Conservation (phyloP, 495 filamentous ascomycete species). For the Xylaria sp. region DNA sequence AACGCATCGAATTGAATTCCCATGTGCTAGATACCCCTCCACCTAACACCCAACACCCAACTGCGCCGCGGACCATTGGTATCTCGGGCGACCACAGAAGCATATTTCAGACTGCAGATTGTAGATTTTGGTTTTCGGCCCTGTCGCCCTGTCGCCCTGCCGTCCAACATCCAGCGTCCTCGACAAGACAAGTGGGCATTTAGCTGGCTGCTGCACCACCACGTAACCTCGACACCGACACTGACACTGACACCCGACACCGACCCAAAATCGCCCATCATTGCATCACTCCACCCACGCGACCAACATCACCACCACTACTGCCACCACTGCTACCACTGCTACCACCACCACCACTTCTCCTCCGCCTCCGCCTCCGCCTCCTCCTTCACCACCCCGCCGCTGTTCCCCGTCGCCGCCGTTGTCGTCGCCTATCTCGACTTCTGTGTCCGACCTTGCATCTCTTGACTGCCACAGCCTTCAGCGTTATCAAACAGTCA, state of each 20-base stretch:
- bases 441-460: conserved; percentile 8
- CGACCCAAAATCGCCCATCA: conserved; percentile 25
- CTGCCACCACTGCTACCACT: conserved; percentile 1
- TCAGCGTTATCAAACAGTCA: conserved; percentile 10
- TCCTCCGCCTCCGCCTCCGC: conserved; percentile 1
- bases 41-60: conserved; percentile 14
- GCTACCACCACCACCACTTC: conserved; percentile 1
- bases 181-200: neutral
- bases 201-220: neutral
- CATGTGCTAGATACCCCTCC: conserved; percentile 30
- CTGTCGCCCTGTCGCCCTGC: too few species aligned
- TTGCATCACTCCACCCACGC: conserved; percentile 34
- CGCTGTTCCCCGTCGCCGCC: conserved; percentile 1
- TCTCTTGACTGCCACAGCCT: neutral
- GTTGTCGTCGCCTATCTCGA: conserved; percentile 12
- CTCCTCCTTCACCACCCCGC: neutral
- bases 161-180: conserved; percentile 1
- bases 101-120: neutral
- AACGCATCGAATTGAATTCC: conserved; percentile 18
- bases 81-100: conserved; percentile 18
- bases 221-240: conserved; percentile 1
- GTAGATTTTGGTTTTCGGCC: neutral
- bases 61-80: conserved; percentile 16
- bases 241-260: conserved; percentile 26
- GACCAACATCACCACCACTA: conserved; percentile 27